phyloP scores from a whole-genome alignment of 306 rosid genomes.

The Cajanus cajan region DNA sequence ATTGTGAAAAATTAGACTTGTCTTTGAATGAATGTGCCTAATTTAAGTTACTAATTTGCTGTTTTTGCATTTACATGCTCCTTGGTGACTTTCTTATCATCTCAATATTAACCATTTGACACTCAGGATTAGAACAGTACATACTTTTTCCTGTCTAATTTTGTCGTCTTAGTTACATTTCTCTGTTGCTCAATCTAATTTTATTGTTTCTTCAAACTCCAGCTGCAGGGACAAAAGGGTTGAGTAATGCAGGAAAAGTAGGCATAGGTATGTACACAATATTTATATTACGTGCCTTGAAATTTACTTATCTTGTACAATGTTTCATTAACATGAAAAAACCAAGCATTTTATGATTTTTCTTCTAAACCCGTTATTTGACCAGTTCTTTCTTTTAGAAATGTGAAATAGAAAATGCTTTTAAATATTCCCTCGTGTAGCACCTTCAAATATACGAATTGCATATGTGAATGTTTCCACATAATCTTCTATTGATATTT shows the following conservation, averaged over 20 bases:
- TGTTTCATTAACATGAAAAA: not conserved
- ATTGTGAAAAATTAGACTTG: not conserved
- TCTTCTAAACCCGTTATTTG: not conserved
- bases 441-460: not conserved
- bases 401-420: not conserved
- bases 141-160: not conserved
- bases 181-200: not conserved
- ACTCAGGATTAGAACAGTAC: not conserved
- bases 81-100: not conserved
- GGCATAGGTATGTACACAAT: slow-evolving; percentile 42
- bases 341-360: not conserved
- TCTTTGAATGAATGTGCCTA: not conserved
- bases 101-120: not conserved
- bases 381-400: not conserved
- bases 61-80: not conserved
- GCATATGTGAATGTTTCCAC: not conserved
- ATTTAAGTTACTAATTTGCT: not conserved
- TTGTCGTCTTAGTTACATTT: not conserved
- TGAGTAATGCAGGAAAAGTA: slow-evolving; percentile 4
- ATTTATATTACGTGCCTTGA: not conserved
- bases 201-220: slow-evolving; percentile 14
- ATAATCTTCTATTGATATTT: slow-evolving; percentile 10
- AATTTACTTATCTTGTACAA: not conserved
- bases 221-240: slow-evolving; percentile 19
- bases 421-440: not conserved